Conservation (phyloP, 768 basidiomycete species). For the Kwoniella dejecticola region DNA sequence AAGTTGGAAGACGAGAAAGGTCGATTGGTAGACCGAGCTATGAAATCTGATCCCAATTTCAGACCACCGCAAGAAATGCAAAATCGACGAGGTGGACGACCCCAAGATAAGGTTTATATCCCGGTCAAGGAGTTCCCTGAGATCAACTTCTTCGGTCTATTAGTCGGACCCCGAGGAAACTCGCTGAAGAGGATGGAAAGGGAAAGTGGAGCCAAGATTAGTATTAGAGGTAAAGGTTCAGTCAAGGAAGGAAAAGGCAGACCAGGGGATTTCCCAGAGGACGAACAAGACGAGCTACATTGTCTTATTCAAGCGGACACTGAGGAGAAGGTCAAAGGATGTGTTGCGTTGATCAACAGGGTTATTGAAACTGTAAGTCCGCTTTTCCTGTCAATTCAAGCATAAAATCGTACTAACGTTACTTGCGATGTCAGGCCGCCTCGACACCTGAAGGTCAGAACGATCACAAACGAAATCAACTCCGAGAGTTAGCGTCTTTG, state of each 20-base stretch:
- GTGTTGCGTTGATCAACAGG: slow-evolving; percentile 92
- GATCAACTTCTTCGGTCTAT: slow-evolving; percentile 98
- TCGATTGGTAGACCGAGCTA: slow-evolving; percentile 87
- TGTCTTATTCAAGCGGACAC: slow-evolving; percentile 92
- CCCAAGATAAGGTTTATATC: slow-evolving; percentile 97
- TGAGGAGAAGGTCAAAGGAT: slow-evolving; percentile 85
- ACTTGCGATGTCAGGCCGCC: no score
- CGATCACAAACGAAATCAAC: slow-evolving; percentile 97
- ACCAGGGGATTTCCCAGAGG: slow-evolving; percentile 90
- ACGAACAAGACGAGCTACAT: slow-evolving; percentile 98
- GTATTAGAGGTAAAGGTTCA: slow-evolving; percentile 95
- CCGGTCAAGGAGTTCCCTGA: slow-evolving; percentile 99
- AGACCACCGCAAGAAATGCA: slow-evolving; percentile 95
- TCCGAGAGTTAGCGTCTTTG: slow-evolving; percentile 93
- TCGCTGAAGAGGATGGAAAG: slow-evolving; percentile 99
- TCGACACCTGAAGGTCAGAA: slow-evolving; percentile 99
- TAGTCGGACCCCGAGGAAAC: slow-evolving; percentile 97
- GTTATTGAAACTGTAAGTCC: slow-evolving; percentile 96
- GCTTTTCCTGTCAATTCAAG: no score
- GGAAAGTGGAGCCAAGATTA: slow-evolving; percentile 96
- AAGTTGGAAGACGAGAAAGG: slow-evolving; percentile 70
- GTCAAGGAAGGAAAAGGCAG: slow-evolving; percentile 98
- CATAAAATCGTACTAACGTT: no score
- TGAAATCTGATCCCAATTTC: slow-evolving; percentile 98
- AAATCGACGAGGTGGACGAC: slow-evolving; percentile 83